Evolutionary conservation across 2,329 filamentous ascomycete species (phyloP), one percentile per base, ranked within the genome.

Genomic region (Anisogramma anomala): DNA sequence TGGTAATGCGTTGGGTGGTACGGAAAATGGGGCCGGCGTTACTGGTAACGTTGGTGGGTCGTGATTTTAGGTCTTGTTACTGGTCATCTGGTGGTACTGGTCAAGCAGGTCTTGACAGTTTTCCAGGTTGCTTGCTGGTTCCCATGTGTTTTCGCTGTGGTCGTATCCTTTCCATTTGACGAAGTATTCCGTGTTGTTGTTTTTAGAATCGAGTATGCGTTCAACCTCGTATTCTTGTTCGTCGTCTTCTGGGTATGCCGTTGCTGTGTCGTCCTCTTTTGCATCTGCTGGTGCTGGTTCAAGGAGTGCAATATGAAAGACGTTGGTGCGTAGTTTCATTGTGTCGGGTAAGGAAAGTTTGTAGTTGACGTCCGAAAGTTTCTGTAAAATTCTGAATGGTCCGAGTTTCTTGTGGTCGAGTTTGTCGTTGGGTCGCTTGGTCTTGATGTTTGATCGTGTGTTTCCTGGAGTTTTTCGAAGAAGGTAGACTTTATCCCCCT

Each of bases 11-110:
- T 25, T 25, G 11, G 23, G 23, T 25, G 11, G 23, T 25, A 25
- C 11, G 23, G 23, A 25, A 25, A 25, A 25, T 6, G 23, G 23
- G 23, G 11, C 23, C 11, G 11, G 11, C 11, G 11, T 25, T 25
- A 25, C 23, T 11, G 11, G 23, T 25, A 25, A 25, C 11, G 11
- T 25, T 25, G 11, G 23, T 11, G 11, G 23, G 23, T 25, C 11
- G 11, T 25, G 11, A 25, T 11, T 25, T 25, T 25, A 25, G 23
- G 23, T 25, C 23, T 25, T 25, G 11, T 25, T n/a, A n/a, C n/a
- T n/a, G n/a, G n/a, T n/a, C n/a, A n/a, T n/a, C 64, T 82, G 20
- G 56, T 49, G n/a, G 44, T 44, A 6, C 47, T 46, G 2, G 55
- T 58, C 18, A 52, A 54, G 4, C 26, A 35, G 4, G 6, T 27